These are phyloP conservation scores for Cutaneotrichosporon mucoides DNA, from an alignment of 1,284 basidiomycete species.

Conservation along the genomic window DNA sequence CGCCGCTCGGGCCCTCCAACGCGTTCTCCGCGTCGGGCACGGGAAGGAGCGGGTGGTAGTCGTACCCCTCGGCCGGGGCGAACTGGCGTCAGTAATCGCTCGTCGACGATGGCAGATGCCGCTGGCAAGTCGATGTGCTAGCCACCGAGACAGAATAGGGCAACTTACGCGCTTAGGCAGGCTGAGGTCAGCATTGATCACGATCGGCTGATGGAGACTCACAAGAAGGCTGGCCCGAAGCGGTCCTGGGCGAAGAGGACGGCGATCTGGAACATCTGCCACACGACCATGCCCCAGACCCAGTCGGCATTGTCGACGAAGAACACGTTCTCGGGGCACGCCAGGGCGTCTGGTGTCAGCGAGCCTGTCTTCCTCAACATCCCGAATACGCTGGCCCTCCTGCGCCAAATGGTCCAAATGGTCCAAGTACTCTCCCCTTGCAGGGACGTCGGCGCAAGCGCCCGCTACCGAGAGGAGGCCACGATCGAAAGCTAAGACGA, in stretches of 20 bases:
- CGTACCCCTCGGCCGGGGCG: slow-evolving; percentile 61
- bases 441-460: too few species aligned
- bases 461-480: too few species aligned
- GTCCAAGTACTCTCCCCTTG: too few species aligned
- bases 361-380: too few species aligned
- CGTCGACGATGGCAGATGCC: too few species aligned
- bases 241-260: slow-evolving; percentile 69
- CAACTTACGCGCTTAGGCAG: slow-evolving; percentile 3
- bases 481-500: neutral
- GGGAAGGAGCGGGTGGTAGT: slow-evolving; percentile 77
- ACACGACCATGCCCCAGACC: slow-evolving; percentile 61
- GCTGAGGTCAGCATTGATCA: slow-evolving; percentile 1
- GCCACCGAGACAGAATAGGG: too few species aligned
- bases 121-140: too few species aligned
- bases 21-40: slow-evolving; percentile 66
- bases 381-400: too few species aligned
- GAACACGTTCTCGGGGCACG: slow-evolving; percentile 77
- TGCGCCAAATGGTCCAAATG: too few species aligned
- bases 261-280: slow-evolving; percentile 62
- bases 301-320: slow-evolving; percentile 66
- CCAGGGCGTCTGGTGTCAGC: slow-evolving; percentile 63
- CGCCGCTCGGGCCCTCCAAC: neutral
- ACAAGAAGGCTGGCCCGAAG: slow-evolving; percentile 78
- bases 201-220: slow-evolving; percentile 10
- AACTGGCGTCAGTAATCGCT: slow-evolving; percentile 36